These are phyloP conservation scores for Candida koratica DNA, from an alignment of 805 yeast genomes.

Conservation along the genomic window DNA sequence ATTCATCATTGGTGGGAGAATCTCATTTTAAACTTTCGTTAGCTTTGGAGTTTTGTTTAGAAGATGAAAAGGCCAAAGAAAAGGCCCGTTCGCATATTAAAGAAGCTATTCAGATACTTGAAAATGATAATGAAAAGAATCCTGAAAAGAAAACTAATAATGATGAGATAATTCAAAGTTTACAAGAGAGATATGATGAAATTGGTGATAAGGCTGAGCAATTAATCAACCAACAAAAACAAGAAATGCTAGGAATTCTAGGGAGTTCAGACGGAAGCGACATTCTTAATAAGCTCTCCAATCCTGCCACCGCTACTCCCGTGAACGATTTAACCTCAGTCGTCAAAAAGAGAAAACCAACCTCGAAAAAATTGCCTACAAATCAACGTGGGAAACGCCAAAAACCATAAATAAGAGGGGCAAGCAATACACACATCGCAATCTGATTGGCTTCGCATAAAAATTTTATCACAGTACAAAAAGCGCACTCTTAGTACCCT, in stretches of 20 bases:
- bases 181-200: conserved; percentile 54
- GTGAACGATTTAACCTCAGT: conserved; percentile 62
- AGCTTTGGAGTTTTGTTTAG: conserved; percentile 70
- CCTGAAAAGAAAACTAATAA: conserved; percentile 35
- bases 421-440: neutral
- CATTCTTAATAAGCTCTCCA: conserved; percentile 8
- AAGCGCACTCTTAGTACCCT: too few relatives aligned
- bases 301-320: conserved; percentile 10
- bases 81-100: conserved; percentile 54
- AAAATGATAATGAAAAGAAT: conserved; percentile 38
- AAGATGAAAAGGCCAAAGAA: conserved; percentile 42
- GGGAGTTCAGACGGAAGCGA: conserved; percentile 34
- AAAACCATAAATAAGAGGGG: conserved; percentile 3
- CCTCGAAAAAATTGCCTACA: conserved; percentile 10
- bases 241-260: conserved; percentile 53
- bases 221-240: conserved; percentile 47
- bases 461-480: too few relatives aligned
- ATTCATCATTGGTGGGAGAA: conserved; percentile 63
- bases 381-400: conserved; percentile 15
- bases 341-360: conserved; percentile 53
- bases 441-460: too few relatives aligned
- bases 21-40: conserved; percentile 77
- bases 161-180: conserved; percentile 50
- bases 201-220: conserved; percentile 49
- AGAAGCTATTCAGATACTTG: conserved; percentile 46